A percentile compares a stretch with the other conserved stretches of the same genome.
phyloP scores from a whole-genome alignment of 345 rosid genomes.

The Mercurialis annua region DNA sequence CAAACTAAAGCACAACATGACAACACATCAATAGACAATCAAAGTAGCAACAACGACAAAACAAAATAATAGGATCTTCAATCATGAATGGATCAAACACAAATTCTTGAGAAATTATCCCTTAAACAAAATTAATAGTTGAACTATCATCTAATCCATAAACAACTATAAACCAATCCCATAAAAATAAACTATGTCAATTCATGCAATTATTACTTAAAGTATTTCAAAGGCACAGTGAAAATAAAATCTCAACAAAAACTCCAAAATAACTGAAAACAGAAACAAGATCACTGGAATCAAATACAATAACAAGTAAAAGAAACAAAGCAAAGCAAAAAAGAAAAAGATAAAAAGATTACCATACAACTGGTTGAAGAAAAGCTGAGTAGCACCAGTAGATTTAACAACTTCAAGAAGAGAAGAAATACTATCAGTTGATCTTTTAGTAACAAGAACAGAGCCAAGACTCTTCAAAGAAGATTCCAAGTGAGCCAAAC shows the following conservation, averaged over 20 bases:
- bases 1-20: not conserved
- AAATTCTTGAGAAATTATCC: not conserved
- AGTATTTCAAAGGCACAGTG: not conserved
- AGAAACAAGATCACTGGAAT: not conserved
- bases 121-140: not conserved
- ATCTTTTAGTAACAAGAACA: conserved; percentile 76
- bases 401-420: conserved; percentile 78
- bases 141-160: conserved; percentile 1
- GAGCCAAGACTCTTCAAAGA: conserved; percentile 88
- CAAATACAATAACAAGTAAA: not conserved
- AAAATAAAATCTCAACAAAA: not conserved
- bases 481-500: conserved; percentile 85
- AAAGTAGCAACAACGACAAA: conserved; percentile 1
- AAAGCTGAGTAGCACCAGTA: conserved; percentile 90
- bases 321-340: not conserved
- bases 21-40: not conserved
- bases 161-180: conserved; percentile 1
- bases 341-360: conserved; percentile 28
- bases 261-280: not conserved
- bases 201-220: not conserved
- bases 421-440: conserved; percentile 73
- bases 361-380: conserved; percentile 99
- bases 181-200: not conserved
- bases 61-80: not conserved
- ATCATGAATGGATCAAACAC: not conserved